phyloP scores from a whole-genome alignment of 257 asterid species.

The Euphrasia confusa region DNA sequence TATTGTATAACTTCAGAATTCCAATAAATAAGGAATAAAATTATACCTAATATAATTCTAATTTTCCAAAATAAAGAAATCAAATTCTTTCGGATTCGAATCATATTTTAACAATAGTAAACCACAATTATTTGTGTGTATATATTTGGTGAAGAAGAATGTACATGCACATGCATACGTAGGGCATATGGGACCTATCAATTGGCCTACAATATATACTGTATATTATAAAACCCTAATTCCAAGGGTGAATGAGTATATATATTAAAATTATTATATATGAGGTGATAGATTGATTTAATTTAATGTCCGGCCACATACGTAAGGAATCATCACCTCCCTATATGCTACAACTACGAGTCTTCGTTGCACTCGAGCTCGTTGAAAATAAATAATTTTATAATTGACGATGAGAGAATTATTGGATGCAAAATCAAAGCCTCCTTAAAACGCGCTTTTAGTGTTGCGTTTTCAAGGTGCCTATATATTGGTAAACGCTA shows the following conservation, averaged over 20 bases:
- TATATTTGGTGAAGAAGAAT: conserved; percentile 11
- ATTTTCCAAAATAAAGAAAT: too few species aligned
- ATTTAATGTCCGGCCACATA: conserved; percentile 55
- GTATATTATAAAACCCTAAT: conserved; percentile 20
- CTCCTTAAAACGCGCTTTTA: conserved; percentile 54
- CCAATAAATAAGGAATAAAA: too few species aligned
- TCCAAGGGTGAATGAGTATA: conserved; percentile 5
- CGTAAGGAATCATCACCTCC: conserved; percentile 51
- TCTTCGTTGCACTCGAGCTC: neutral
- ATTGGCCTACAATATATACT: conserved; percentile 17
- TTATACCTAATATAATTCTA: too few species aligned
- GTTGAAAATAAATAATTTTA: neutral
- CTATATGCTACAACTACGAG: conserved; percentile 33
- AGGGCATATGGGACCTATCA: conserved; percentile 29
- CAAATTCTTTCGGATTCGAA: too few species aligned
- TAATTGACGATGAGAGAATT: conserved; percentile 33
- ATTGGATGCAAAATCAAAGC: conserved; percentile 32
- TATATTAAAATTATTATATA: neutral
- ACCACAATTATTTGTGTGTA: neutral
- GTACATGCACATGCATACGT: conserved; percentile 49
- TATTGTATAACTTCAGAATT: too few species aligned
- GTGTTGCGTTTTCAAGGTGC: conserved; percentile 49
- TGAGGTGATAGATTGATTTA: conserved; percentile 22
- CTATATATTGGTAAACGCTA: conserved; percentile 36
- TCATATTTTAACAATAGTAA: too few species aligned